phyloP scores from a whole-genome alignment of 768 basidiomycete species.

The Myochromella boudieri region DNA sequence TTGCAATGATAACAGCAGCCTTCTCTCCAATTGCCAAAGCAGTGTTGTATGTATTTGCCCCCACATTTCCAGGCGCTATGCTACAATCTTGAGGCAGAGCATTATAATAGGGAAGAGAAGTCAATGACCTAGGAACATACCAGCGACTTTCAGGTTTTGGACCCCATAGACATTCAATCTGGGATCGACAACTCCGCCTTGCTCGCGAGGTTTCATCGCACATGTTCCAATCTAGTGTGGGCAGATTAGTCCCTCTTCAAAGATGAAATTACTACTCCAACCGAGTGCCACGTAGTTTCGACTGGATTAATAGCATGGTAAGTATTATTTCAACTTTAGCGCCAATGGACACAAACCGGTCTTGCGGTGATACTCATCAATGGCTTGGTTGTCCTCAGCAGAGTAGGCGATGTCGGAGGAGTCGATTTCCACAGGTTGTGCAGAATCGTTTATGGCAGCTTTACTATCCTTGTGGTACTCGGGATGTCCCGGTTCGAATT shows the following conservation, averaged over 20 bases:
- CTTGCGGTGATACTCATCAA: conserved; percentile 37
- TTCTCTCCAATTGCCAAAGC: conserved; percentile 58
- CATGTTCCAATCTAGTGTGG: conserved; percentile 60
- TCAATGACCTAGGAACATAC: conserved; percentile 20
- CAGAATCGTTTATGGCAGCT: conserved; percentile 23
- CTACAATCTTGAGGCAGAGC: conserved; percentile 35
- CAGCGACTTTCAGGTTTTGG: conserved; percentile 57
- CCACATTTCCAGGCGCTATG: conserved; percentile 39
- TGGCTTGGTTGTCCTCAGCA: conserved; percentile 39
- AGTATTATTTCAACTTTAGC: background rate
- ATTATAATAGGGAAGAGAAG: background rate
- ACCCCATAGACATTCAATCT: conserved; percentile 65
- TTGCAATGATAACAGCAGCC: conserved; percentile 56
- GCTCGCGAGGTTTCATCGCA: conserved; percentile 60
- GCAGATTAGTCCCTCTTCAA: background rate
- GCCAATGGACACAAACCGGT: conserved; percentile 22
- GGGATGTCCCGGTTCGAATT: conserved; percentile 34
- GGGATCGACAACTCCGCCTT: conserved; percentile 62
- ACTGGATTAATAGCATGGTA: conserved; percentile 22
- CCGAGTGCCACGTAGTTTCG: conserved; percentile 47
- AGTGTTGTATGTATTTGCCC: conserved; percentile 42
- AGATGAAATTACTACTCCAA: conserved; percentile 16
- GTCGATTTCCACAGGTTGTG: conserved; percentile 29
- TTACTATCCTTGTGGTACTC: conserved; percentile 32
- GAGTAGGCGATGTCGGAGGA: conserved; percentile 41